Conservation (phyloP, 495 filamentous ascomycete species). For the Tuber umbilicatum region DNA sequence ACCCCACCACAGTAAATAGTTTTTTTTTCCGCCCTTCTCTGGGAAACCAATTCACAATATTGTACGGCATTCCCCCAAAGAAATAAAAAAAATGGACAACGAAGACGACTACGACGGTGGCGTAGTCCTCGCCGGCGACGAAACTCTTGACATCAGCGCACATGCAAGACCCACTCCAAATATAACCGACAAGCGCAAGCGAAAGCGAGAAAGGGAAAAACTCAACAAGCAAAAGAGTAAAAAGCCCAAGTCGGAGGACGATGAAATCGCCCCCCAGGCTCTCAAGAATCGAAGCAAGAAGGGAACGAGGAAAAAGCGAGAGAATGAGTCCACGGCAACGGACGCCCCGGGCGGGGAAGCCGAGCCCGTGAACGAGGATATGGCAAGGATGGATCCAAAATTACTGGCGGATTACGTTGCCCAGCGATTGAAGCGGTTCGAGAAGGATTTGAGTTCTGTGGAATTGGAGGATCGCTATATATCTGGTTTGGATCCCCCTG, state of each 20-base stretch:
- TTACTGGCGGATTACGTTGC: constrained; percentile 80
- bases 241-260: constrained; percentile 36
- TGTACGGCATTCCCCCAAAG: too few relatives aligned
- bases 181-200: constrained; percentile 43
- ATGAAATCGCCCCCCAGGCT: constrained; percentile 36
- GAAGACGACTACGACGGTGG: constrained; percentile 37
- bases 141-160: neutral
- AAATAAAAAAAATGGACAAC: constrained; percentile 18
- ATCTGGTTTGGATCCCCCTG: constrained; percentile 58
- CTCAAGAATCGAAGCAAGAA: constrained; percentile 51
- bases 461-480: constrained; percentile 78
- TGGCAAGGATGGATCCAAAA: constrained; percentile 71
- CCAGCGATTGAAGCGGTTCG: constrained; percentile 69
- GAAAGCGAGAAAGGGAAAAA: constrained; percentile 51
- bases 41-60: neutral
- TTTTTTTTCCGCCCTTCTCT: neutral
- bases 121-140: constrained; percentile 15
- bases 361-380: constrained; percentile 60
- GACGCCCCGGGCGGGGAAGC: constrained; percentile 42
- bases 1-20: neutral
- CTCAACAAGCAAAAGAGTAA: constrained; percentile 43
- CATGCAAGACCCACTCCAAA: neutral
- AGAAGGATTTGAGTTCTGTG: constrained; percentile 67
- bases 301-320: constrained; percentile 50
- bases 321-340: constrained; percentile 55